A percentile compares a stretch with the other conserved stretches of the same genome.
Evolutionary conservation across 148 eudicot species (phyloP).

Genomic region (Polygonum aviculare): DNA sequence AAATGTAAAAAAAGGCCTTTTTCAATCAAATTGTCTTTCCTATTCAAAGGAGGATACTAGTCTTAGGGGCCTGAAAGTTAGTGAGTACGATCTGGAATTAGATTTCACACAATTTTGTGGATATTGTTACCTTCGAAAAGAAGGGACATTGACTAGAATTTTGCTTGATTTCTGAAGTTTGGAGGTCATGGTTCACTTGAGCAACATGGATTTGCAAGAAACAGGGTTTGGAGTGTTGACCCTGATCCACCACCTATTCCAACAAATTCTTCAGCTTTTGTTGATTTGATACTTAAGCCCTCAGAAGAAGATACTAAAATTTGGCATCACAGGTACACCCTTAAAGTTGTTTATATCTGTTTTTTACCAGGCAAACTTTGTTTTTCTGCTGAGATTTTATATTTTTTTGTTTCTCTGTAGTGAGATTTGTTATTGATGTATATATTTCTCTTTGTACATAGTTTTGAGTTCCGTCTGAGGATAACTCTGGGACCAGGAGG

Average conservation of each 20-base stretch:
- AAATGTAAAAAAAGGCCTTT: background rate
- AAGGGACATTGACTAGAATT: background rate
- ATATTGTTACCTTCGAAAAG: constrained; percentile 5
- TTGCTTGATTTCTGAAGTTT: constrained; percentile 43
- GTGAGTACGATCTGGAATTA: background rate
- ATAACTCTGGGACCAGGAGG: constrained; percentile 84
- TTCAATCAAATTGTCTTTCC: background rate
- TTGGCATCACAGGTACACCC: constrained; percentile 79
- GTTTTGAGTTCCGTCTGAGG: constrained; percentile 92
- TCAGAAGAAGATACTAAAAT: constrained; percentile 83
- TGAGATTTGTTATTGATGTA: background rate
- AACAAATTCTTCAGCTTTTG: constrained; percentile 42
- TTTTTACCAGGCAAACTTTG: background rate
- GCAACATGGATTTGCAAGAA: constrained; percentile 95
- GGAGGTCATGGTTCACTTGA: constrained; percentile 71
- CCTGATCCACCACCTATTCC: constrained; percentile 58
- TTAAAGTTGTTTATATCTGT: background rate
- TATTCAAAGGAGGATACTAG: background rate
- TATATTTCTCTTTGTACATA: constrained; percentile 16
- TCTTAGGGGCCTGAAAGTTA: background rate
- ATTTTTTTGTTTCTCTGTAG: background rate
- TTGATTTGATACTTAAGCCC: constrained; percentile 85
- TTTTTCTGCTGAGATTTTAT: background rate
- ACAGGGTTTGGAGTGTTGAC: constrained; percentile 74
- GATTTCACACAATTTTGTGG: background rate